These are phyloP conservation scores for Leptosphaerulina australis DNA, from an alignment of 2,329 filamentous ascomycete genomes.

Conservation along the genomic window DNA sequence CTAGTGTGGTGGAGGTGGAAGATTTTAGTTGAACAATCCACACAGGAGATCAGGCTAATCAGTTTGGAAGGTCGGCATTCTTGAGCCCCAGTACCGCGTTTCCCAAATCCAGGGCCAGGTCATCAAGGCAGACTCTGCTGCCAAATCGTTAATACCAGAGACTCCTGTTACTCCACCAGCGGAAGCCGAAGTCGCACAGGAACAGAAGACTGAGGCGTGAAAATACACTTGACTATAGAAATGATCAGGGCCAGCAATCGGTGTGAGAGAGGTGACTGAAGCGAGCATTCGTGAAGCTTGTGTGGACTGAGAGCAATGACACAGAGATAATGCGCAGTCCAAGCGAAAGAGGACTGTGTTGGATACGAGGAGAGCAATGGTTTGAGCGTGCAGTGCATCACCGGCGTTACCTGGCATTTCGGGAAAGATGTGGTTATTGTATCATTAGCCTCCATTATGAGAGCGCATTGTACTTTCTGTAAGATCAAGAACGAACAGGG, in stretches of 20 bases:
- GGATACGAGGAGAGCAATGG: too few relatives aligned
- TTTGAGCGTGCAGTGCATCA: background rate
- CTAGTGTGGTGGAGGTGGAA: background rate
- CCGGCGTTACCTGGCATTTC: constrained; percentile 1
- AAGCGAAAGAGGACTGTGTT: too few relatives aligned
- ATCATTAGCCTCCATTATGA: background rate
- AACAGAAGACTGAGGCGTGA: constrained; percentile 16
- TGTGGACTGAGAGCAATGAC: too few relatives aligned
- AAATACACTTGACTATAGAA: too few relatives aligned
- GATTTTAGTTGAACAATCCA: background rate
- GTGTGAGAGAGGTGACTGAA: too few relatives aligned
- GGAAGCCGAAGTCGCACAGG: constrained; percentile 13
- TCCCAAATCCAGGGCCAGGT: constrained; percentile 42
- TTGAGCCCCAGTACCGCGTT: constrained; percentile 47
- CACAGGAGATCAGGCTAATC: background rate
- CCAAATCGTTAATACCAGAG: constrained; percentile 36
- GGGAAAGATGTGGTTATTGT: constrained; percentile 1
- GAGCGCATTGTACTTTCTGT: constrained; percentile 5
- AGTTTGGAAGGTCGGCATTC: constrained; percentile 38
- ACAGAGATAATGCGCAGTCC: too few relatives aligned
- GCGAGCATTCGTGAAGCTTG: too few relatives aligned
- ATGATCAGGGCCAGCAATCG: too few relatives aligned
- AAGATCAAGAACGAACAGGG: constrained; percentile 2
- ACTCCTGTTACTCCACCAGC: constrained; percentile 7
- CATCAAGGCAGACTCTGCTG: constrained; percentile 37